A percentile compares a stretch with the other conserved stretches of the same genome.
phyloP scores from a whole-genome alignment of 495 filamentous ascomycete genomes.

The Aspergillus haitiensis region DNA sequence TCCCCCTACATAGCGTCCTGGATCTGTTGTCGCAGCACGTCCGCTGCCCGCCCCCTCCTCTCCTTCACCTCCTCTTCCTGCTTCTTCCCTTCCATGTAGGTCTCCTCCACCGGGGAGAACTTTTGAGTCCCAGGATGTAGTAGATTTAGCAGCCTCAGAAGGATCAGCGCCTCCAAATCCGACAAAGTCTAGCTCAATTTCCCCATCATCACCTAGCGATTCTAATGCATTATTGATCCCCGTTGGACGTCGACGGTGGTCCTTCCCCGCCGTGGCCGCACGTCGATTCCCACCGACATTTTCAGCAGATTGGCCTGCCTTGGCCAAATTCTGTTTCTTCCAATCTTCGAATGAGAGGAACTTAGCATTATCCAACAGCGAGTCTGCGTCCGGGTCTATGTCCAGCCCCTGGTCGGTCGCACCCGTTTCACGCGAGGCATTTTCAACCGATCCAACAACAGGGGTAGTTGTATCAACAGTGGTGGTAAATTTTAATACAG shows the following conservation, averaged over 20 bases:
- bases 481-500: background rate
- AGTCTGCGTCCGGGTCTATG: slow-evolving; percentile 65
- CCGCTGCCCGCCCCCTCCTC: slow-evolving; percentile 5
- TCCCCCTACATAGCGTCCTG: background rate
- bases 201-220: slow-evolving; percentile 79
- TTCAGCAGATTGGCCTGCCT: slow-evolving; percentile 79
- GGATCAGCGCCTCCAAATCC: slow-evolving; percentile 55
- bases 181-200: slow-evolving; percentile 88
- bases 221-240: slow-evolving; percentile 67
- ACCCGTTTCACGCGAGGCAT: slow-evolving; percentile 5
- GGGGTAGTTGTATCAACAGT: background rate
- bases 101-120: slow-evolving; percentile 28
- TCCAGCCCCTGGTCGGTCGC: slow-evolving; percentile 49
- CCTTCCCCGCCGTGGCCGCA: slow-evolving; percentile 39
- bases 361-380: slow-evolving; percentile 74
- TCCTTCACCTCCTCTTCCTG: slow-evolving; percentile 3
- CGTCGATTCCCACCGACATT: slow-evolving; percentile 56
- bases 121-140: slow-evolving; percentile 37
- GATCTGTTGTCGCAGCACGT: background rate
- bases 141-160: slow-evolving; percentile 35
- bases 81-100: slow-evolving; percentile 11
- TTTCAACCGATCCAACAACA: slow-evolving; percentile 13
- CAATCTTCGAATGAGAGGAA: slow-evolving; percentile 99
- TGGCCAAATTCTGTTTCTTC: slow-evolving; percentile 91
- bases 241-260: slow-evolving; percentile 46